Percentiles rank a stretch among this genome's conserved stretches.
Conservation (phyloP, 176 grass and related monocot species). For the Pontederia paniculata region DNA sequence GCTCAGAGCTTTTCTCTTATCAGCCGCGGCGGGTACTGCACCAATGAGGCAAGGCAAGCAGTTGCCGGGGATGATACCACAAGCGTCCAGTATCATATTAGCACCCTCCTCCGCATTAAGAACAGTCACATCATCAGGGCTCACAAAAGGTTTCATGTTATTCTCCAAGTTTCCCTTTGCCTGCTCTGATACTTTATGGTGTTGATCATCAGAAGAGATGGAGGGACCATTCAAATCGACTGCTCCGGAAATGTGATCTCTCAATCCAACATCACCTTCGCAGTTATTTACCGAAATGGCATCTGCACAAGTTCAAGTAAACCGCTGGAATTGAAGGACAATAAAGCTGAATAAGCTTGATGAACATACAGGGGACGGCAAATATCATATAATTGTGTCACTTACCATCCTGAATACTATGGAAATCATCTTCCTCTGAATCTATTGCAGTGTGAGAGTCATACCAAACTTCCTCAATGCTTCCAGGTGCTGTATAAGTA, state of each 20-base stretch:
- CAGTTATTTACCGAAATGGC: constrained; percentile 47
- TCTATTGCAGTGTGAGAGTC: constrained; percentile 58
- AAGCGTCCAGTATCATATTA: constrained; percentile 45
- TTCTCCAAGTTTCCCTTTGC: constrained; percentile 30
- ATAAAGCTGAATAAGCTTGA: background rate
- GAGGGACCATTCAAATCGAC: constrained; percentile 12
- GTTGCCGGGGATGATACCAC: constrained; percentile 68
- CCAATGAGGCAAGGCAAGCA: constrained; percentile 74
- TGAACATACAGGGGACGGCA: too few relatives aligned
- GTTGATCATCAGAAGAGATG: constrained; percentile 19
- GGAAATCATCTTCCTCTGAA: constrained; percentile 88
- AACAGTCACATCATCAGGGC: constrained; percentile 35
- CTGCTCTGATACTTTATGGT: constrained; percentile 45
- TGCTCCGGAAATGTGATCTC: constrained; percentile 27
- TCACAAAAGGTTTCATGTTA: constrained; percentile 32
- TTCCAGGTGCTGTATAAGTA: constrained; percentile 34
- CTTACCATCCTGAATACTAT: constrained; percentile 84
- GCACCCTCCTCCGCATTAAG: constrained; percentile 26
- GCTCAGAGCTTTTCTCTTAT: constrained; percentile 60
- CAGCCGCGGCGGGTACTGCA: constrained; percentile 29
- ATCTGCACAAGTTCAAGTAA: constrained; percentile 25
- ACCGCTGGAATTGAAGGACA: background rate
- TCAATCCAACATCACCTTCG: constrained; percentile 39
- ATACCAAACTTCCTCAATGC: constrained; percentile 76
- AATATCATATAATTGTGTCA: background rate